phyloP scores from a whole-genome alignment of 2,329 filamentous ascomycete species.

The Epichloe hybrida region DNA sequence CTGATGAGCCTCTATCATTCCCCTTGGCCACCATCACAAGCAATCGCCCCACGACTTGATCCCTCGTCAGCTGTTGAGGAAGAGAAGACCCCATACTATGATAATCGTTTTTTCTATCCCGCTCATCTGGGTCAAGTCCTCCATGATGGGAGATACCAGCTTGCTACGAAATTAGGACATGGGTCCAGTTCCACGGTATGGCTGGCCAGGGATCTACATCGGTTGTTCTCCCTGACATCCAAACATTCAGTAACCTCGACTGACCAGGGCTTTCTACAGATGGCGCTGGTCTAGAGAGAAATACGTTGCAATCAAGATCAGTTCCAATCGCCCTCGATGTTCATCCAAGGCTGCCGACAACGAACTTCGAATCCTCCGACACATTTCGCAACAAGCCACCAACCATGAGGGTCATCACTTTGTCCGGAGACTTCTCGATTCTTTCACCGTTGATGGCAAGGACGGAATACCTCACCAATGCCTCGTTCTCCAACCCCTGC shows the following conservation, averaged over 20 bases:
- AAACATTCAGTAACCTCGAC: background rate
- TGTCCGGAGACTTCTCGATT: conserved; percentile 8
- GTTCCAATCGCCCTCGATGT: background rate
- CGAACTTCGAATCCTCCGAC: conserved; percentile 7
- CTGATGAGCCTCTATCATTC: background rate
- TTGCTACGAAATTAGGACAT: conserved; percentile 11
- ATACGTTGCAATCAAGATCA: conserved; percentile 13
- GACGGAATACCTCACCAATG: conserved; percentile 3
- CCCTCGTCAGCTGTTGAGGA: background rate
- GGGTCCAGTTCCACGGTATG: conserved; percentile 12
- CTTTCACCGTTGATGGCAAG: conserved; percentile 6
- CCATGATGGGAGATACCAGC: conserved; percentile 9
- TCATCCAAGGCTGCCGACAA: background rate
- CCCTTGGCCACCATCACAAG: conserved; percentile 1
- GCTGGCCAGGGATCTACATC: conserved; percentile 10
- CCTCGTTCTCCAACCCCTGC: conserved; percentile 6
- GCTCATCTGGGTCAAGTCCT: background rate
- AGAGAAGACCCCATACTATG: too few species aligned
- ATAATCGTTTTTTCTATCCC: too few species aligned
- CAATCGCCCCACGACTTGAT: conserved; percentile 8
- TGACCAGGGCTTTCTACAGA: conserved; percentile 1
- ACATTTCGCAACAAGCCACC: conserved; percentile 6
- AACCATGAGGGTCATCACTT: conserved; percentile 11
- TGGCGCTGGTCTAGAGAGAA: conserved; percentile 12
- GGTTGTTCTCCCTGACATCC: conserved; percentile 3